Evolutionary conservation across 164 flowering plant species (phyloP), one percentile per base, ranked within the genome.

Genomic region (Buxus sempervirens): DNA sequence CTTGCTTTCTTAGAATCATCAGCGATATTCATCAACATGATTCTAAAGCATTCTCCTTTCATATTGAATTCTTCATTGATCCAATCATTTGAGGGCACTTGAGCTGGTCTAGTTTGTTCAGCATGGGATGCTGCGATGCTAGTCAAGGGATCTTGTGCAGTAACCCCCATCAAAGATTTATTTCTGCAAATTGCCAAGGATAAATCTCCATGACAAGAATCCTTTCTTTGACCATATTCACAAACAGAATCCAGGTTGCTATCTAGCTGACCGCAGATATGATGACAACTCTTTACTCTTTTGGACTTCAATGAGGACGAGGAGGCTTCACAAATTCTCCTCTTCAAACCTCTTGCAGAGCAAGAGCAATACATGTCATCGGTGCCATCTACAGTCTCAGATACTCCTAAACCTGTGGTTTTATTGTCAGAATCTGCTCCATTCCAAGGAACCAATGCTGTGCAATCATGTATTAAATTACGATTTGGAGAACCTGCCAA

Each of bases 21-120:
- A 71, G 89, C 93, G 77, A 93, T 93, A 70, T 93, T 79, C 98
- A 93, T 93, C 68, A 93, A 69, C 95, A 89, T 86, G 70, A 93
- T 80, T 60, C 69, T 80, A 38, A 74, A 78, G 67, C 62, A 58
- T 65, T 68, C 70, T 62, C 67, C 77, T 56, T 38, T 68, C 14
- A 72, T 14, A 2, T 53, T 63, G 62, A 51, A 0, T 58, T 76
- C 79, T 12, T 62, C 64, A 26, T 24, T 42, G 48, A 21, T 26
- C 18, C 24, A 71, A 67, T 75, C 73, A 62, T 48, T 65, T 60
- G 72, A 60, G 36, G 38, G 49, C 19, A 63, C 53, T 63, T 65
- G 55, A 62, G 27, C 65, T 22, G 57, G 63, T 54, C 23, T 54
- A 64, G 38, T 58, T 42, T 76, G 76, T 72, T 73, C 67, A 41